Evolutionary conservation across 306 rosid species (phyloP), one percentile per base, ranked within the genome.

Genomic region (Neltuma alba): DNA sequence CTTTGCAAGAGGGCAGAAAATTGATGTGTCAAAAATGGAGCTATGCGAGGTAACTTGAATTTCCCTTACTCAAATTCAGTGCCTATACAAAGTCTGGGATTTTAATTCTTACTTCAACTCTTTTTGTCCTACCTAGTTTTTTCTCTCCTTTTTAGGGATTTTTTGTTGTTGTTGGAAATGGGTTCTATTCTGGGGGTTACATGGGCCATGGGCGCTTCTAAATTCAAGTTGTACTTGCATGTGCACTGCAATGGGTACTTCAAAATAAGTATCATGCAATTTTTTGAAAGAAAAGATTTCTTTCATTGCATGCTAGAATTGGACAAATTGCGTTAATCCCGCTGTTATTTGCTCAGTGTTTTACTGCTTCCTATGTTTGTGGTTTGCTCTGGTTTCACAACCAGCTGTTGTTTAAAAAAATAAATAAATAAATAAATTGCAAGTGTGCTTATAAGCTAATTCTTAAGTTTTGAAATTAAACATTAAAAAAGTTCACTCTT

Each of bases 1-100:
- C 61, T 94, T 94, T 88, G 65, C 57, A 27, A 85, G 89, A 83
- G 97, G 97, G 76, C 95, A 94, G 89, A 91, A 89, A 85, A 86
- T 94, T 74, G 84, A 88, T 78, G 80, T 90, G 83, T 76, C 89
- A 82, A 85, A 78, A 83, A 83, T 94, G 81, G 99, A 94, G 84
- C 95, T 94, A 54, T 92, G 87, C 78, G 94, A 94, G 94, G 99
- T 92, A 84, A 72, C 18, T 70, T 75, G 42, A 42, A 75, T 34
- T 72, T 74, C 72, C 72, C 72, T 58, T 48, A 27, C 52, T 60
- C 38, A 48, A 38, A 57, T 73, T 73, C 52, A 65, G 81, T 52
- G 66, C 85, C 42, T 71, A 38, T 63, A 44, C 16, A 3, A 31
- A 66, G 1, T 31, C 66, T 23, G 55, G 2, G 18, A 36, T 79